A percentile compares a stretch with the other conserved stretches of the same genome.
These are phyloP conservation scores for Aurantiochytrium sp. DNA, from an alignment of 108 stramenopile species.

Conservation along the genomic window DNA sequence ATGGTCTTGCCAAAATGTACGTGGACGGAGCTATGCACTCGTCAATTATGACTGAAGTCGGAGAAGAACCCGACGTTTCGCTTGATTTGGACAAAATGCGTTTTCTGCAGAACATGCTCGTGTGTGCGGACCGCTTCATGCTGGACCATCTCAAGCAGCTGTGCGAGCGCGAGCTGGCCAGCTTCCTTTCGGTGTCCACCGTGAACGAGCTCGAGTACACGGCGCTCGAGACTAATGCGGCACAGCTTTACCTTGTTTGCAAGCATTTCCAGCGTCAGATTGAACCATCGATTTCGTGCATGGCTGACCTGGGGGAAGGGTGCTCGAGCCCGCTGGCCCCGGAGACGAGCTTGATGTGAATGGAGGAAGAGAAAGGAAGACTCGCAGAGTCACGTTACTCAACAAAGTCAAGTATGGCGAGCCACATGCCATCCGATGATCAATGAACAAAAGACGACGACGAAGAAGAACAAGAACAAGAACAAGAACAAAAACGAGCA, in stretches of 20 bases:
- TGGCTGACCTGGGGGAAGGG: too few species aligned
- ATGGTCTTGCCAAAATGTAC: neutral
- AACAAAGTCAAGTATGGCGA: too few species aligned
- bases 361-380: too few species aligned
- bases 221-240: slow-evolving; percentile 70
- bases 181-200: slow-evolving; percentile 59
- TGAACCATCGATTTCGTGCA: neutral
- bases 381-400: too few species aligned
- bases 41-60: neutral
- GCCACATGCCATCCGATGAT: too few species aligned
- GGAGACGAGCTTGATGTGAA: too few species aligned
- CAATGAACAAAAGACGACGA: too few species aligned
- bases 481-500: too few species aligned
- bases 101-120: slow-evolving; percentile 58
- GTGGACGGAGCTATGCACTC: neutral
- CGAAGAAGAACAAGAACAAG: too few species aligned
- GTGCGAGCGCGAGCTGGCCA: slow-evolving; percentile 62
- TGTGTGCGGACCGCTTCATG: slow-evolving; percentile 82
- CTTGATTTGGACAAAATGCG: neutral
- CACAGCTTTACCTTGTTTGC: slow-evolving; percentile 68
- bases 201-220: slow-evolving; percentile 63
- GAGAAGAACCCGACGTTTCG: neutral
- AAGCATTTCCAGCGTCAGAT: slow-evolving; percentile 67
- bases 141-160: slow-evolving; percentile 79
- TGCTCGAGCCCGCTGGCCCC: too few species aligned